phyloP scores from a whole-genome alignment of 352 stramenopile species.

The Phytophthora tubulina region DNA sequence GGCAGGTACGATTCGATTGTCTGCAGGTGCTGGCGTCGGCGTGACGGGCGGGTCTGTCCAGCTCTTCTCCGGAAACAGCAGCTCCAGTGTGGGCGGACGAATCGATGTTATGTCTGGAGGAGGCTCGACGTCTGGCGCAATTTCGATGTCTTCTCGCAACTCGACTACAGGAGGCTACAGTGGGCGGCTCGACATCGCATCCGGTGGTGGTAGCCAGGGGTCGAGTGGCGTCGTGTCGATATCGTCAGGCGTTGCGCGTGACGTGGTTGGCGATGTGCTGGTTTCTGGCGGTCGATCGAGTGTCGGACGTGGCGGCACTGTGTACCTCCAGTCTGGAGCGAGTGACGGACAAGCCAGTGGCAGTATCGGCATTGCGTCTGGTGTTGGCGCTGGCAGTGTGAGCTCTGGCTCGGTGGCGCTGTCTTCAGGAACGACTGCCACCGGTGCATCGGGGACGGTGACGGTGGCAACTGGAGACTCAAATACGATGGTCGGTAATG shows the following conservation, averaged over 20 bases:
- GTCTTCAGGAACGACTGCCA: conserved; percentile 14
- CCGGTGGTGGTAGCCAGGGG: conserved; percentile 29
- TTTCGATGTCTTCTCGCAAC: conserved; percentile 28
- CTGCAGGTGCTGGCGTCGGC: neutral
- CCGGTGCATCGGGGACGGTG: conserved; percentile 18
- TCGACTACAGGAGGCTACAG: conserved; percentile 20
- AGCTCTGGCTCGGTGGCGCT: conserved; percentile 25
- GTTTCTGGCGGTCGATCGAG: conserved; percentile 30
- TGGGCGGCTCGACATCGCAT: conserved; percentile 25
- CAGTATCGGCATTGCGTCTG: conserved; percentile 20
- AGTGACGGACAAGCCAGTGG: conserved; percentile 33
- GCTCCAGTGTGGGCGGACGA: conserved; percentile 22
- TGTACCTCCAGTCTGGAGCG: conserved; percentile 30
- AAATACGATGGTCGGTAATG: conserved; percentile 16
- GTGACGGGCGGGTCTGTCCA: conserved; percentile 4
- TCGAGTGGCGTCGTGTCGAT: conserved; percentile 34
- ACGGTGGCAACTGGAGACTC: conserved; percentile 25
- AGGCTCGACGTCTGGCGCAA: conserved; percentile 21
- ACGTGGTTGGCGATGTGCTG: conserved; percentile 27
- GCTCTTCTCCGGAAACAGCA: conserved; percentile 30
- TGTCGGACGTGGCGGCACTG: conserved; percentile 18
- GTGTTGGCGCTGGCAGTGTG: conserved; percentile 8
- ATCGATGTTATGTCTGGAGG: conserved; percentile 26
- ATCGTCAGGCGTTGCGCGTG: conserved; percentile 28
- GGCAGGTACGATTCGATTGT: neutral